Evolutionary conservation across 2,329 filamentous ascomycete genomes (phyloP).

Genomic region (Ophiocordyceps camponoti-leonardi): DNA sequence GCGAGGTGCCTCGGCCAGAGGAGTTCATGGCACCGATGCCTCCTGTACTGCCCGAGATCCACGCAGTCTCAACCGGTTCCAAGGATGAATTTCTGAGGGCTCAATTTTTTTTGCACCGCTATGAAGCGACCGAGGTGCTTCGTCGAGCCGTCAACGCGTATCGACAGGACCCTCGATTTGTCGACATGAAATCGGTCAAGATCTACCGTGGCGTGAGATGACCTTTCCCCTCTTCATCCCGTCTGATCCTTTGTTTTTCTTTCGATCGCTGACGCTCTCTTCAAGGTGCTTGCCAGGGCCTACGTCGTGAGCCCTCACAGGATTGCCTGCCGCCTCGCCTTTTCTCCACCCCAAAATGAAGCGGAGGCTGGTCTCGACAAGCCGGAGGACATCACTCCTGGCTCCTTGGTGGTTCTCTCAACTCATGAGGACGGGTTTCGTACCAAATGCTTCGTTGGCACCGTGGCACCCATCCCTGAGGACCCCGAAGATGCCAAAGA

Average conservation of each 20-base stretch:
- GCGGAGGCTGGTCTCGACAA: constrained; percentile 43
- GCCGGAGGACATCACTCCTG: constrained; percentile 32
- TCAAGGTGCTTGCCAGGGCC: constrained; percentile 47
- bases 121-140: constrained; percentile 55
- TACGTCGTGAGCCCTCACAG: constrained; percentile 46
- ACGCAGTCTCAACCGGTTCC: neutral
- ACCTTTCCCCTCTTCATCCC: neutral
- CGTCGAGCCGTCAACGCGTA: constrained; percentile 47
- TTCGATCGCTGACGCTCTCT: neutral
- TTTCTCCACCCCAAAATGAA: constrained; percentile 47
- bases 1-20: constrained; percentile 8
- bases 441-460: constrained; percentile 48
- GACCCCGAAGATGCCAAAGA: constrained; percentile 26
- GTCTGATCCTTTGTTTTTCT: neutral
- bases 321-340: constrained; percentile 48
- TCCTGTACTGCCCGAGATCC: constrained; percentile 4
- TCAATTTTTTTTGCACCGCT: constrained; percentile 60
- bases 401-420: constrained; percentile 35
- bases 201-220: constrained; percentile 51
- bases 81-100: constrained; percentile 44
- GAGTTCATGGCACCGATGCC: constrained; percentile 8
- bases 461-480: constrained; percentile 45
- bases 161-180: constrained; percentile 30
- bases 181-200: constrained; percentile 38
- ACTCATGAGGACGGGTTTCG: constrained; percentile 42